Percentiles rank a stretch among this genome's conserved stretches.
These are phyloP conservation scores for Ochetophila trinervis DNA, from an alignment of 306 rosid species.

Conservation along the genomic window DNA sequence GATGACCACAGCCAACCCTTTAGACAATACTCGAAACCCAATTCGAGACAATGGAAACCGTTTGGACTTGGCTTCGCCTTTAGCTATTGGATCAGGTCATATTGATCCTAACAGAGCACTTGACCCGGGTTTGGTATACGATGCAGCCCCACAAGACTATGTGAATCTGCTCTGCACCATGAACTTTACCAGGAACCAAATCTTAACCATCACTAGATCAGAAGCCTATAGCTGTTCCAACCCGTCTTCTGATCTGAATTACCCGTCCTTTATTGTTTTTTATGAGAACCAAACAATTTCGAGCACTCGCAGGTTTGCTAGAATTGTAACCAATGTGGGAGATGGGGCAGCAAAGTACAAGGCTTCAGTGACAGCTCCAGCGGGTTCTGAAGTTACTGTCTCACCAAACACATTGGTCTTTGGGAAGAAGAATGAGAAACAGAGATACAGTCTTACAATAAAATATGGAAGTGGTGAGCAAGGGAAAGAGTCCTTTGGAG, in stretches of 20 bases:
- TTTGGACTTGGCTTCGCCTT: too few relatives aligned
- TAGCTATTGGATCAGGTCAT: too few relatives aligned
- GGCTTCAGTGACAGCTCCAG: slow-evolving; percentile 32
- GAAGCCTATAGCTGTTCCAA: slow-evolving; percentile 27
- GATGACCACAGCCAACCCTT: too few relatives aligned
- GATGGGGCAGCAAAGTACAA: slow-evolving; percentile 35
- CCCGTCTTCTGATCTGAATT: slow-evolving; percentile 45
- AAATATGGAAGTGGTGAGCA: neutral
- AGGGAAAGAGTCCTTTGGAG: slow-evolving; percentile 13
- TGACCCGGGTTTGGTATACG: too few relatives aligned
- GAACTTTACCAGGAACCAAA: slow-evolving; percentile 28
- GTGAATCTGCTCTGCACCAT: slow-evolving; percentile 40
- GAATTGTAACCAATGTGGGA: slow-evolving; percentile 50
- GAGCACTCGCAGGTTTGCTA: slow-evolving; percentile 20
- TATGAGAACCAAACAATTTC: slow-evolving; percentile 11
- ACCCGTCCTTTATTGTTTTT: slow-evolving; percentile 44
- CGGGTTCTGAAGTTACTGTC: slow-evolving; percentile 35
- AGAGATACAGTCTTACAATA: slow-evolving; percentile 30
- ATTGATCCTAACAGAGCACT: too few relatives aligned
- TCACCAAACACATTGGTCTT: slow-evolving; percentile 33
- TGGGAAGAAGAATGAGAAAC: slow-evolving; percentile 35
- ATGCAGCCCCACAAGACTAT: slow-evolving; percentile 14
- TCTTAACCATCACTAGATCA: slow-evolving; percentile 37
- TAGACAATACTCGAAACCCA: too few relatives aligned
- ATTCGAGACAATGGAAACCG: too few relatives aligned